Base-by-base conservation (phyloP, 371 early-diverging fungal genomes). In the Cokeromyces recurvatus region DNA sequence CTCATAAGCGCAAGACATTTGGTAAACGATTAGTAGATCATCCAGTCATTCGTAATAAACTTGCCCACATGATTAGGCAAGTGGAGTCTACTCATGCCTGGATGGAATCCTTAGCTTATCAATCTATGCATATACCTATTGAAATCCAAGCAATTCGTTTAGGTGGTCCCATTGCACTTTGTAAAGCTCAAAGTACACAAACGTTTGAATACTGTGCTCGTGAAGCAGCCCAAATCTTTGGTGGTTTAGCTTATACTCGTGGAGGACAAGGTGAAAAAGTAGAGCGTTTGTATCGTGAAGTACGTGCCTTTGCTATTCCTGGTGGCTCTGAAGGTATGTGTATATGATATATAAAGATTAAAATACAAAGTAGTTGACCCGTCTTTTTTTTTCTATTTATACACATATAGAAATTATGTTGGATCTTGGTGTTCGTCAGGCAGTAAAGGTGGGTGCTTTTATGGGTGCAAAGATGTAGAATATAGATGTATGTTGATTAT, bases 1-100 rank as follows among this genome's bases (percentile, higher is more conserved):
- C 89, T 29, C 74, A 85, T 66, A 86, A 88, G 71, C 79, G 91
- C 44, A 78, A 79, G 64, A 90, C 90, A 3, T 91, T 91, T 62
- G 87, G 87, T 43, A 85, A 85, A 69, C 75, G 73, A 53, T 72
- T 91, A 14, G 68, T 82, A 21, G 74, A 80, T 43, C 83, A 82
- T 53, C 77, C 77, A 16, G 83, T 82, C 14, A 76, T 82, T 53
- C 78, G 83, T 20, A 71, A 79, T 62, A 82, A 82, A 56, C 60
- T 79, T 32, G 79, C 77, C 10, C 70, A 79, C 23, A 91, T 89
- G 91, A 62, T 62, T 15, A 57, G 79, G 36, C 65, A 78, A 59
- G 80, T 85, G 22, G 86, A 85, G 58, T 78, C 84, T 9, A 80
- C 81, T 2, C 81, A 82, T 58, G 77, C 76, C 1, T 85, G 86